phyloP scores from a whole-genome alignment of 2,329 filamentous ascomycete species.

The Aspergillus ochraceus region DNA sequence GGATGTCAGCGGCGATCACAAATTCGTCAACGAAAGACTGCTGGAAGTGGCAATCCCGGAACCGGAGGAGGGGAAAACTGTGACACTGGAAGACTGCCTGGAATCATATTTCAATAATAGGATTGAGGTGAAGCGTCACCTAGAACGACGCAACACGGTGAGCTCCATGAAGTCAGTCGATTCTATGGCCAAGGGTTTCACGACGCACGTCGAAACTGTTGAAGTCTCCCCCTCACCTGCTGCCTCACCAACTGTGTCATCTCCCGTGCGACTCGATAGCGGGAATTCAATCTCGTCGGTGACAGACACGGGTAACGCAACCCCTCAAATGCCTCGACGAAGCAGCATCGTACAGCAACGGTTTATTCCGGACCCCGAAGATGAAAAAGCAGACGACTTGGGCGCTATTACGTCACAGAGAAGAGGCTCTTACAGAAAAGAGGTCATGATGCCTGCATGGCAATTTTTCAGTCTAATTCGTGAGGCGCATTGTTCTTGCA shows the following conservation, averaged over 20 bases:
- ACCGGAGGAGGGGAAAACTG: constrained; percentile 62
- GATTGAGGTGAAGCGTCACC: constrained; percentile 81
- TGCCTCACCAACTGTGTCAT: constrained; percentile 30
- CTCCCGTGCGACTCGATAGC: constrained; percentile 23
- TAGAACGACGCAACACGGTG: constrained; percentile 61
- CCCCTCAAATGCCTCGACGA: constrained; percentile 29
- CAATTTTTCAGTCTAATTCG: constrained; percentile 94
- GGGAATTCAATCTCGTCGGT: constrained; percentile 27
- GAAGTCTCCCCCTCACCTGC: constrained; percentile 43
- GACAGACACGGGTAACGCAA: constrained; percentile 25
- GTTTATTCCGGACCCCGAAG: constrained; percentile 44
- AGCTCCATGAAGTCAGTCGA: constrained; percentile 44
- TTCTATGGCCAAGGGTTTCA: constrained; percentile 37
- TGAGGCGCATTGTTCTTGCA: constrained; percentile 48
- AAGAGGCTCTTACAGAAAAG: constrained; percentile 60
- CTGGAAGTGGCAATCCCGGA: constrained; percentile 84
- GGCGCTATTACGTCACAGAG: constrained; percentile 32
- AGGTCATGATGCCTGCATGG: constrained; percentile 94
- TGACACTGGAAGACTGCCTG: constrained; percentile 86
- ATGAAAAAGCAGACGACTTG: constrained; percentile 38
- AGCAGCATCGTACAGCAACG: constrained; percentile 47
- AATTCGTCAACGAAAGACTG: constrained; percentile 86
- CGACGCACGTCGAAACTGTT: constrained; percentile 43
- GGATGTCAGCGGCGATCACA: constrained; percentile 83
- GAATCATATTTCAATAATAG: constrained; percentile 94